Evolutionary conservation across 108 stramenopile species (phyloP).

Genomic region (Fistulifera solaris): DNA sequence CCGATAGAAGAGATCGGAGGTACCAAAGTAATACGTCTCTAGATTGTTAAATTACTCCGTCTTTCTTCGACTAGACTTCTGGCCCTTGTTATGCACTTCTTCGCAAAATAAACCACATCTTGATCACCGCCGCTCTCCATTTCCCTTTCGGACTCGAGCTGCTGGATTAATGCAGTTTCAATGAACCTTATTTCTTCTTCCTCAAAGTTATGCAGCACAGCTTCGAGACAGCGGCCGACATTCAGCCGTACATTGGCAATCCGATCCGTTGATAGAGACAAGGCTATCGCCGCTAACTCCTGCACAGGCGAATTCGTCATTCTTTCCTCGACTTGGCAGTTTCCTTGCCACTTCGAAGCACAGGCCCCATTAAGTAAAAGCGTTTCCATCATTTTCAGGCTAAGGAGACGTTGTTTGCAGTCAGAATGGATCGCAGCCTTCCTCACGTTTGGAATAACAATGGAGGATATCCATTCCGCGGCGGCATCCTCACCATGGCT

Average conservation of each 20-base stretch:
- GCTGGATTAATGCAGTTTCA: slow-evolving; percentile 45
- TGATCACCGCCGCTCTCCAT: slow-evolving; percentile 48
- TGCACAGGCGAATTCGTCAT: slow-evolving; percentile 41
- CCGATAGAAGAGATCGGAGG: too few species aligned
- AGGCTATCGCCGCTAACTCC: slow-evolving; percentile 53
- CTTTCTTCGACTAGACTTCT: slow-evolving; percentile 1
- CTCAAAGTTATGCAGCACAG: slow-evolving; percentile 43
- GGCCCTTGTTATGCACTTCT: slow-evolving; percentile 5
- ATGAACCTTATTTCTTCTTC: slow-evolving; percentile 51
- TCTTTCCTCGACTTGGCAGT: slow-evolving; percentile 20
- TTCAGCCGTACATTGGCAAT: slow-evolving; percentile 83
- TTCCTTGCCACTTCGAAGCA: slow-evolving; percentile 28
- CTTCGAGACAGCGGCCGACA: slow-evolving; percentile 60
- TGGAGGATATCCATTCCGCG: slow-evolving; percentile 73
- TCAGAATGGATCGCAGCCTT: slow-evolving; percentile 47
- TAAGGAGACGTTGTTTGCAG: slow-evolving; percentile 65
- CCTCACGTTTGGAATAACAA: slow-evolving; percentile 69
- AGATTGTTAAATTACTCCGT: neutral
- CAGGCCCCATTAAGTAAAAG: slow-evolving; percentile 53
- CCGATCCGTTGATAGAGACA: slow-evolving; percentile 54
- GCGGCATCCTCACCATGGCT: slow-evolving; percentile 69
- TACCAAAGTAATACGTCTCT: too few species aligned
- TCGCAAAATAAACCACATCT: slow-evolving; percentile 75
- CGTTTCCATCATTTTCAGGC: slow-evolving; percentile 79
- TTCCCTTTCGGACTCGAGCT: slow-evolving; percentile 52